phyloP scores from a whole-genome alignment of 2,329 filamentous ascomycete species.

The Fusarium haematococcum region DNA sequence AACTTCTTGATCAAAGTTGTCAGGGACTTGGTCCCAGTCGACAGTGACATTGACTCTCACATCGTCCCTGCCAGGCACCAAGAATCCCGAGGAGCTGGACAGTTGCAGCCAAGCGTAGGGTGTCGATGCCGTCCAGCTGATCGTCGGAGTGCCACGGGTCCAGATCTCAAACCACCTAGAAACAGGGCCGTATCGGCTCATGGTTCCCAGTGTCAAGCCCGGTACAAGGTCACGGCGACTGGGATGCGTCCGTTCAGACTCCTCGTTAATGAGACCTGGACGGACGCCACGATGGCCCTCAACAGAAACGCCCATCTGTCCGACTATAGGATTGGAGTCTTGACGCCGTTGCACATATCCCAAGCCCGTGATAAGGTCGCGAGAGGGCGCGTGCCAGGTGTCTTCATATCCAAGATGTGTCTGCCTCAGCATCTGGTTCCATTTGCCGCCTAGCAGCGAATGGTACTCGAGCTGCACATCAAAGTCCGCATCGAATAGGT shows the following conservation, averaged over 20 bases:
- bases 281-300: constrained; percentile 73
- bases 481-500: constrained; percentile 64
- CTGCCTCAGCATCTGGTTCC: constrained; percentile 67
- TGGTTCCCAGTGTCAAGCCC: constrained; percentile 67
- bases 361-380: constrained; percentile 65
- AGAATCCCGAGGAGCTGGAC: constrained; percentile 60
- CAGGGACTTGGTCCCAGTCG: constrained; percentile 54
- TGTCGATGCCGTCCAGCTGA: constrained; percentile 64
- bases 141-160: constrained; percentile 65
- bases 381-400: constrained; percentile 67
- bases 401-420: constrained; percentile 61
- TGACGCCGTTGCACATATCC: constrained; percentile 64
- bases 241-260: constrained; percentile 62
- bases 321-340: constrained; percentile 63
- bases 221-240: constrained; percentile 61
- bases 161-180: constrained; percentile 74
- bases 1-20: constrained; percentile 41
- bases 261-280: constrained; percentile 59
- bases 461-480: constrained; percentile 64
- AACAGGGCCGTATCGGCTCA: constrained; percentile 68
- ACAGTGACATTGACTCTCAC: constrained; percentile 28
- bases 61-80: constrained; percentile 53
- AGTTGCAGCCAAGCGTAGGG: constrained; percentile 64
- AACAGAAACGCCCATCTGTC: constrained; percentile 73
- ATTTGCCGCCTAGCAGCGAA: constrained; percentile 62